phyloP scores from a whole-genome alignment of 2,329 filamentous ascomycete genomes.

The Phialemoniopsis sp. region DNA sequence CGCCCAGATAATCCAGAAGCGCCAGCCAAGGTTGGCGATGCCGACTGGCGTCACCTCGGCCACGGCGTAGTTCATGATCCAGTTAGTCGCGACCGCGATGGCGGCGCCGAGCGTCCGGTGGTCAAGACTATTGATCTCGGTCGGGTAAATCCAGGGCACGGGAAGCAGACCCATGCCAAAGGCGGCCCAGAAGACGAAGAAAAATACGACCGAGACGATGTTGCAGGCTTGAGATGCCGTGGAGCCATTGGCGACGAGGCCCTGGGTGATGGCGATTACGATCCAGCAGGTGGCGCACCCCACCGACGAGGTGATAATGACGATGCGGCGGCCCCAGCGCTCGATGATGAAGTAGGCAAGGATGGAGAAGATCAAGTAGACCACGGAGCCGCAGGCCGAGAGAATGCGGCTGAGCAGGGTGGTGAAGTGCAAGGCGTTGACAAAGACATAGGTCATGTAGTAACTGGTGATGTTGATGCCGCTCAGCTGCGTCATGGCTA shows the following conservation, averaged over 20 bases:
- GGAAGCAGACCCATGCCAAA: slow-evolving; percentile 18
- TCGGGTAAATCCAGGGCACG: slow-evolving; percentile 18
- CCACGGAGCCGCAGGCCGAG: slow-evolving; percentile 35
- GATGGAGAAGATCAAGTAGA: slow-evolving; percentile 21
- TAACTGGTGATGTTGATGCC: slow-evolving; percentile 22
- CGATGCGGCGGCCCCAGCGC: slow-evolving; percentile 26
- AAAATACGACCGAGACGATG: slow-evolving; percentile 16
- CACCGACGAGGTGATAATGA: slow-evolving; percentile 14
- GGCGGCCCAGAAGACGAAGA: slow-evolving; percentile 23
- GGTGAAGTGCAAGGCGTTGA: slow-evolving; percentile 37
- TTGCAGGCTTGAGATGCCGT: slow-evolving; percentile 10
- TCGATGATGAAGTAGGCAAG: slow-evolving; percentile 17
- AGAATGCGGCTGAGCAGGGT: slow-evolving; percentile 31
- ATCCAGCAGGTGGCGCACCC: slow-evolving; percentile 13
- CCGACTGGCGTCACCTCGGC: slow-evolving; percentile 30
- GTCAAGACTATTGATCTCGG: slow-evolving; percentile 27
- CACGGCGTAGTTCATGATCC: slow-evolving; percentile 27
- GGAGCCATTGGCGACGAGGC: slow-evolving; percentile 9
- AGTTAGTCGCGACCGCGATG: slow-evolving; percentile 27
- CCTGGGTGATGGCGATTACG: slow-evolving; percentile 14
- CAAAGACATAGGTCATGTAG: slow-evolving; percentile 36
- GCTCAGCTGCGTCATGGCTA: slow-evolving; percentile 30
- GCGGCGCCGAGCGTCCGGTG: slow-evolving; percentile 32
- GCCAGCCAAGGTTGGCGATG: slow-evolving; percentile 42
- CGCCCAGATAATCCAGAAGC: slow-evolving; percentile 48